Percentiles rank a stretch among this genome's conserved stretches.
Evolutionary conservation across 1,284 basidiomycete genomes (phyloP).

Genomic region (Schizophyllum commune): DNA sequence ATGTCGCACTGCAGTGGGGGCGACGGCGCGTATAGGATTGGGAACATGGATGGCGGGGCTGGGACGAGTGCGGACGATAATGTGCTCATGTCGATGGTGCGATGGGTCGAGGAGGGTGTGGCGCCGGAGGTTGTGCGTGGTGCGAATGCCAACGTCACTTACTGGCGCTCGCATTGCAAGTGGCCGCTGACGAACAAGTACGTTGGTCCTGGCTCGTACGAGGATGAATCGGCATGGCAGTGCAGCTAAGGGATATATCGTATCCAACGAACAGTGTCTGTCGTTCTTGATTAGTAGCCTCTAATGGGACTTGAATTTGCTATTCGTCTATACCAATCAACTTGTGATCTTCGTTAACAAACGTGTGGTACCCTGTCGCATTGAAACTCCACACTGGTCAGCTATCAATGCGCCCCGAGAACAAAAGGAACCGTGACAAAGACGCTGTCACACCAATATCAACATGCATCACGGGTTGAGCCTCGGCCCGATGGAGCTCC

Average conservation of each 20-base stretch:
- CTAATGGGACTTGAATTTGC: too few species aligned
- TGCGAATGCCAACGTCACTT: slow-evolving; percentile 6
- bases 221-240: not conserved
- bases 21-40: slow-evolving; percentile 12
- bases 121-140: slow-evolving; percentile 26
- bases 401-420: not conserved
- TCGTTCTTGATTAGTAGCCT: not conserved
- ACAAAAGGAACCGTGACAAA: not conserved
- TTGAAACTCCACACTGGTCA: too few species aligned
- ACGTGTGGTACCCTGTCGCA: too few species aligned
- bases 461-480: not conserved
- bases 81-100: slow-evolving; percentile 28
- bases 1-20: slow-evolving; percentile 13
- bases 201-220: not conserved
- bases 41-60: not conserved
- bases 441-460: not conserved
- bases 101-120: slow-evolving; percentile 32
- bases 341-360: too few species aligned
- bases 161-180: slow-evolving; percentile 13
- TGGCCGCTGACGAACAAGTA: slow-evolving; percentile 11
- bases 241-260: too few species aligned
- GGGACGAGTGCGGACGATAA: slow-evolving; percentile 15
- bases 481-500: not conserved
- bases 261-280: too few species aligned
- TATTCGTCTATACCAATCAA: too few species aligned